Evolutionary conservation across 1,284 basidiomycete species (phyloP).

Genomic region (Pseudozyma tsukubaensis): DNA sequence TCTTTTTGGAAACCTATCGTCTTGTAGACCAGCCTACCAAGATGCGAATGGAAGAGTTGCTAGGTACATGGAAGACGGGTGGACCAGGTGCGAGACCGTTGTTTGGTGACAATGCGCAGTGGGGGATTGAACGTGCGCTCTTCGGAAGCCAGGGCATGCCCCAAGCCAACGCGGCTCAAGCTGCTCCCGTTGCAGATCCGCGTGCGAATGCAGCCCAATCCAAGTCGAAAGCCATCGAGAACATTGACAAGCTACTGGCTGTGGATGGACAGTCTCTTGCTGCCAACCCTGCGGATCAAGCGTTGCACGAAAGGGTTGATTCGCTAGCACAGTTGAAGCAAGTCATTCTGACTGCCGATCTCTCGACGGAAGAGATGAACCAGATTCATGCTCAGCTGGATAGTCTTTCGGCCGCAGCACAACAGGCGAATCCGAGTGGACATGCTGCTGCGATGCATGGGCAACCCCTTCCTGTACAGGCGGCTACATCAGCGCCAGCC

Average conservation of each 20-base stretch:
- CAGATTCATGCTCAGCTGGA: slow-evolving; percentile 84
- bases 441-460: slow-evolving; percentile 53
- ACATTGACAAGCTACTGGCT: slow-evolving; percentile 59
- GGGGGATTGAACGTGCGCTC: slow-evolving; percentile 60
- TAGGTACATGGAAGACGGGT: slow-evolving; percentile 63
- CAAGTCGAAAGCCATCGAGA: slow-evolving; percentile 53
- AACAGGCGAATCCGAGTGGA: slow-evolving; percentile 44
- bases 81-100: slow-evolving; percentile 54
- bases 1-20: slow-evolving; percentile 66
- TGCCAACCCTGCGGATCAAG: slow-evolving; percentile 42
- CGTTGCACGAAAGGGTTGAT: slow-evolving; percentile 46
- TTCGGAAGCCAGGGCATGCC: slow-evolving; percentile 61
- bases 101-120: slow-evolving; percentile 63
- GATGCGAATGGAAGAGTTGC: slow-evolving; percentile 65
- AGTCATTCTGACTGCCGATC: slow-evolving; percentile 78
- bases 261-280: slow-evolving; percentile 53
- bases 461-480: slow-evolving; percentile 15
- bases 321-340: slow-evolving; percentile 75
- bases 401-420: slow-evolving; percentile 71
- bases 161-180: slow-evolving; percentile 17
- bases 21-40: slow-evolving; percentile 65
- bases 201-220: slow-evolving; percentile 25
- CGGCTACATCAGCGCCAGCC: slow-evolving; percentile 9
- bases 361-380: slow-evolving; percentile 81
- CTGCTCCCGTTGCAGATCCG: slow-evolving; percentile 25